Base-by-base conservation (phyloP, 768 basidiomycete genomes). In the Pisolithus microcarpus region DNA sequence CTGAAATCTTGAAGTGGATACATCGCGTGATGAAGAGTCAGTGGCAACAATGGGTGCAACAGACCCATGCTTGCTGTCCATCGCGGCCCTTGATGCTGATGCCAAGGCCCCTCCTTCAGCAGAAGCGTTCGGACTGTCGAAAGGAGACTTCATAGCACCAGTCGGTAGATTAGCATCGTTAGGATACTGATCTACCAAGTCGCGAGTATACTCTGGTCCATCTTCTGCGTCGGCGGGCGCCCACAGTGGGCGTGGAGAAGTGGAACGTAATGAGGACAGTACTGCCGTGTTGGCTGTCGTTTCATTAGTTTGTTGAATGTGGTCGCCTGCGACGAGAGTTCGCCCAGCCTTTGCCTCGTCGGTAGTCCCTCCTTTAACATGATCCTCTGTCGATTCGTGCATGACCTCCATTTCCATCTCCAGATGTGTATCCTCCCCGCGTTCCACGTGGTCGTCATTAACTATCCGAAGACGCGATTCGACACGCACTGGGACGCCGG, bases 261-360 rank as follows among this genome's bases (percentile, higher is more conserved):
- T 64, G 30, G 73, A 67, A 58, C 75, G 72, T 38, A 75, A 57
- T 7, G 74, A 50, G 16, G 74, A 73, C 7, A 72, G 72, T 1
- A 66, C 42, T 31, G 56, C 30, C 36, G 15, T 23, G 48, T 57
- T 52, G 9, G 36, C 6, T 18, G 57, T 45, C 21, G 42, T 36
- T 38, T 51, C 15, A 3, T 48, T 49, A 19, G 28, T 26, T 5
- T 46, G 46, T 24, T 46, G 30, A 19, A 48, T 43, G 38, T 65
- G 54, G 15, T 56, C 58, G 2, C 39, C 46, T 45, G 38, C 47
- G 31, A 46, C 21, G 46, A 58, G 48, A 19, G 46, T 46, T 34
- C n/a, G 46, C 42, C 50, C 55, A 21, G 56, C 43, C 42, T 31
- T 11, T n/a, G 56, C 55, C 38, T 57, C 52, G 19, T 57, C 61